Conservation (phyloP, 1,284 basidiomycete species). For the Xerocomus nothofagi region DNA sequence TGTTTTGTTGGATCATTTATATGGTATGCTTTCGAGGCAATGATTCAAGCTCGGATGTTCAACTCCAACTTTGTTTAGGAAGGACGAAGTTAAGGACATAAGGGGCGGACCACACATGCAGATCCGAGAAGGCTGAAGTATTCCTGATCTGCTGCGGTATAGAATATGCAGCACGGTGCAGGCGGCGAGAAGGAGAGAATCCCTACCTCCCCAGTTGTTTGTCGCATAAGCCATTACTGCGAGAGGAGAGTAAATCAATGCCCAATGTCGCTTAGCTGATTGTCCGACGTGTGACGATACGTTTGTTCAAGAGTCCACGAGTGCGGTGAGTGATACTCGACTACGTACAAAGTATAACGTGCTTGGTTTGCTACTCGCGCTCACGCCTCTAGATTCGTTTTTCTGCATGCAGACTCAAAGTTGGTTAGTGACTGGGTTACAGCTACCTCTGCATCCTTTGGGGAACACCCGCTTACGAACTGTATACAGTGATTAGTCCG, state of each 20-base stretch:
- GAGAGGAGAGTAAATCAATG: too few relatives aligned
- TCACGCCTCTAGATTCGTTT: too few relatives aligned
- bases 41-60: not conserved
- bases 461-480: not conserved
- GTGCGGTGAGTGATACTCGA: not conserved
- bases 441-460: not conserved
- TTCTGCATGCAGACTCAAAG: not conserved
- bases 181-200: not conserved
- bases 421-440: not conserved
- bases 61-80: not conserved
- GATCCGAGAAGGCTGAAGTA: not conserved
- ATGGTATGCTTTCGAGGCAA: slow-evolving; percentile 1
- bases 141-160: not conserved
- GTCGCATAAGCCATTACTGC: not conserved
- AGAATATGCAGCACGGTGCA: not conserved
- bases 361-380: too few relatives aligned
- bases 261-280: not conserved
- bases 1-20: not conserved
- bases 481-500: not conserved
- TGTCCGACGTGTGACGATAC: not conserved
- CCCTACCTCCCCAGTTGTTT: not conserved
- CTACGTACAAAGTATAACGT: not conserved
- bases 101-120: not conserved
- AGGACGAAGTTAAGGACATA: not conserved
- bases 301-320: not conserved